Evolutionary conservation across 805 yeast genomes (phyloP), one percentile per base, ranked within the genome.

Genomic region (Wickerhamiella cacticola): DNA sequence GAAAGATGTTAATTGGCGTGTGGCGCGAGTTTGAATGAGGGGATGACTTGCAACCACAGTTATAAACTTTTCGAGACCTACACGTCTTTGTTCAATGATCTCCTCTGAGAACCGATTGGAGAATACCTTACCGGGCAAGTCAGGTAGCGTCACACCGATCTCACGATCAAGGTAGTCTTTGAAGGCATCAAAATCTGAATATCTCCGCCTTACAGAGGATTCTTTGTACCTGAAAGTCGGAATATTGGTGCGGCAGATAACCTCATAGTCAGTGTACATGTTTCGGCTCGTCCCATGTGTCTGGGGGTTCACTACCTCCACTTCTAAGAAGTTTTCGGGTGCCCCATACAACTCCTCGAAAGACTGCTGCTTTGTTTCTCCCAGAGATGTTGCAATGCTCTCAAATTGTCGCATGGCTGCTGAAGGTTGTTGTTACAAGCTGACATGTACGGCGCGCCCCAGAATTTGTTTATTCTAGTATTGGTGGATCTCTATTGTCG

Each of bases 241-340:
- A 48, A 92, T 77, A 64, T 92, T 89, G 21, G 96, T 89, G 63
- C 87, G 72, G 62, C 96, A 86, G 7, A 82, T 71, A 19, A 89
- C 77, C 63, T 88, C 96, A 64, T 89, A 89, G 64, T 89, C 97
- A 8, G 97, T 89, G 63, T 72, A 89, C 79, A 80, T 77, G 24
- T 77, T 73, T 26, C 78, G 65, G 19, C 81, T 74, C 49, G 51
- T 54, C 49, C 75, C 76, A 57, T 84, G 94, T 0, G 94, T 85
- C 53, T 77, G 76, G 9, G 95, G 94, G 60, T 80, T 80, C 23
- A 74, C 69, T 50, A 87, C 95, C 63, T 88, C 96, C 29, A 92
- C 79, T 65, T 89, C 98, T 35, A 89, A 72, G 59, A 87, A 85
- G 65, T 86, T 85, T 63, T 92, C 97, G 0, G 96, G 97, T 57